A percentile compares a stretch with the other conserved stretches of the same genome.
These are phyloP conservation scores for Fusarium falciforme DNA, from an alignment of 2,329 filamentous ascomycete genomes.

Conservation along the genomic window DNA sequence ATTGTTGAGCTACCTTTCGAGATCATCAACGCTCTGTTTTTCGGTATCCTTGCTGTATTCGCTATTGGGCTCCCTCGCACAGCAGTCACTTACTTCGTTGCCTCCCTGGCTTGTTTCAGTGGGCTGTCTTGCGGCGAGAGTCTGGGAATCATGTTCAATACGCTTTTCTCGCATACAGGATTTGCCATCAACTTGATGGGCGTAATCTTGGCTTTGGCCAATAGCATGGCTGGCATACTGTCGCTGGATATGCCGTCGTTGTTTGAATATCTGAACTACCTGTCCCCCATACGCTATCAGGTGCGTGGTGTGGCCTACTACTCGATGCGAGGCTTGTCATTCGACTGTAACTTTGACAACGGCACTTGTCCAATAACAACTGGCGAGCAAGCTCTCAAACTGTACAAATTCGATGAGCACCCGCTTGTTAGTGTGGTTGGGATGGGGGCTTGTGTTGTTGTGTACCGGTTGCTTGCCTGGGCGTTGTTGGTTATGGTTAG, in stretches of 20 bases:
- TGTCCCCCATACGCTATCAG: conserved; percentile 77
- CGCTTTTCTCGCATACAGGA: conserved; percentile 77
- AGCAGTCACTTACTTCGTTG: conserved; percentile 73
- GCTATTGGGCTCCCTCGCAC: conserved; percentile 74
- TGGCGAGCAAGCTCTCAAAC: conserved; percentile 72
- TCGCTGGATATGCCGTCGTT: conserved; percentile 76
- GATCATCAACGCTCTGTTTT: conserved; percentile 72
- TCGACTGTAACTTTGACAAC: conserved; percentile 69
- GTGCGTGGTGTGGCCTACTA: conserved; percentile 75
- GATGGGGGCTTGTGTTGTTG: conserved; percentile 71
- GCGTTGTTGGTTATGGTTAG: conserved; percentile 64
- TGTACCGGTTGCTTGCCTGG: conserved; percentile 75
- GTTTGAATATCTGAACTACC: conserved; percentile 76
- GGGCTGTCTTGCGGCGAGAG: conserved; percentile 81
- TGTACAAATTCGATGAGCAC: conserved; percentile 75
- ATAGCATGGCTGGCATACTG: conserved; percentile 77
- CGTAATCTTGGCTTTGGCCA: conserved; percentile 76
- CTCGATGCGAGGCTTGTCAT: conserved; percentile 68
- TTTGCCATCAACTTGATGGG: conserved; percentile 81
- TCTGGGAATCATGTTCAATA: conserved; percentile 84
- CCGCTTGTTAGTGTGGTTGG: conserved; percentile 71
- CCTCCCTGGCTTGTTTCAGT: conserved; percentile 76
- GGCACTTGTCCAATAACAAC: conserved; percentile 73
- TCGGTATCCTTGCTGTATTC: conserved; percentile 72
- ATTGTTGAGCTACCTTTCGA: conserved; percentile 79